Conservation (phyloP, 1,284 basidiomycete species). For the Apiotrichum porosum region DNA sequence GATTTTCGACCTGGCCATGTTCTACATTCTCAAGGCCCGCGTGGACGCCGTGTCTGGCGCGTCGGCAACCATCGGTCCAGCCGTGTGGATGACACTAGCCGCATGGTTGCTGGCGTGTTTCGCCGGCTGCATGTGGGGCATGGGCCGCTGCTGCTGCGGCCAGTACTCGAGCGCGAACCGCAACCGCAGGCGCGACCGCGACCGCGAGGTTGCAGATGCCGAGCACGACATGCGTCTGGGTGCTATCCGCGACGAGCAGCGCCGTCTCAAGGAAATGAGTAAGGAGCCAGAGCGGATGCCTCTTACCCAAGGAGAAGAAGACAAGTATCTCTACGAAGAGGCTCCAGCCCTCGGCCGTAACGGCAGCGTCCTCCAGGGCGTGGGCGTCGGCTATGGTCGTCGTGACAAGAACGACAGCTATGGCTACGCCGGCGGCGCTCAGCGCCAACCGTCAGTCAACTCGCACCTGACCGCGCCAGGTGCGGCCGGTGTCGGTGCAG, state of each 20-base stretch:
- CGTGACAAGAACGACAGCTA: constrained; percentile 4
- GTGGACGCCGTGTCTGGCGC: constrained; percentile 66
- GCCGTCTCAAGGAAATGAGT: constrained; percentile 33
- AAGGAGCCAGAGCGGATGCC: constrained; percentile 30
- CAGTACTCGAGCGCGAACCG: constrained; percentile 44
- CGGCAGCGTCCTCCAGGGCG: constrained; percentile 33
- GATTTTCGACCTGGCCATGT: constrained; percentile 78
- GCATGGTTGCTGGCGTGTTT: constrained; percentile 78
- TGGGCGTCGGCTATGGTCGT: constrained; percentile 33
- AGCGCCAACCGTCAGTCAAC: constrained; percentile 8
- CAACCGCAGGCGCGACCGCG: constrained; percentile 25
- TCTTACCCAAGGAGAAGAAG: constrained; percentile 28
- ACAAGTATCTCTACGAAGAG: constrained; percentile 41
- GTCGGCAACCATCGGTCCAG: constrained; percentile 67
- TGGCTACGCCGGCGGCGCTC: constrained; percentile 6
- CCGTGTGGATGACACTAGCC: constrained; percentile 77
- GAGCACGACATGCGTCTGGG: constrained; percentile 30
- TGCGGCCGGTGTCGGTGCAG: constrained; percentile 16
- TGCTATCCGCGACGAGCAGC: constrained; percentile 38
- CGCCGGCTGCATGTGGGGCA: constrained; percentile 73
- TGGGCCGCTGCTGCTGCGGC: constrained; percentile 78
- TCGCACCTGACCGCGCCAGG: constrained; percentile 4
- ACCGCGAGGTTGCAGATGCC: constrained; percentile 23
- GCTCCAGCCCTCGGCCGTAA: constrained; percentile 5
- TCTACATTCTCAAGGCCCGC: constrained; percentile 73